phyloP scores from a whole-genome alignment of 192 early-diverging fungal genomes.

The Coemansia sp. region DNA sequence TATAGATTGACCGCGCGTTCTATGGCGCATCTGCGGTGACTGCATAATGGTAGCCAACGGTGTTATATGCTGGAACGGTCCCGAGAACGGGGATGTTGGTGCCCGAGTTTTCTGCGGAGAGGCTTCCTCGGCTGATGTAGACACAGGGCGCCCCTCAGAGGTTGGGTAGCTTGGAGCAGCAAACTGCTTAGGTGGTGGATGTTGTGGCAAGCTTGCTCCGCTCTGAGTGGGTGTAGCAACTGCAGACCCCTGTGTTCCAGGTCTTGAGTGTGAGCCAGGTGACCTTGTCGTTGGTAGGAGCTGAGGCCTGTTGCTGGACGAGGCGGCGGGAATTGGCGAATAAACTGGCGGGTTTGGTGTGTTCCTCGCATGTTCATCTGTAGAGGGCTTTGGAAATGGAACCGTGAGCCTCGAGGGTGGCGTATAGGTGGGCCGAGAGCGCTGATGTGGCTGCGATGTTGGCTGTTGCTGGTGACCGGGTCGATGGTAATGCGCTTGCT shows the following conservation, averaged over 20 bases:
- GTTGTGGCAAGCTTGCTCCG: not conserved
- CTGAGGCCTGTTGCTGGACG: not conserved
- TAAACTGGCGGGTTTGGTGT: not conserved
- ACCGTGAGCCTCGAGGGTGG: conserved; percentile 2
- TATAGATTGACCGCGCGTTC: conserved; percentile 42
- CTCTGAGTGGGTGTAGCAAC: not conserved
- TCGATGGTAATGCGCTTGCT: not conserved
- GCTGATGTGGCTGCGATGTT: conserved; percentile 8
- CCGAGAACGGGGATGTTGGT: conserved; percentile 14
- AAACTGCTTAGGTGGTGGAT: not conserved
- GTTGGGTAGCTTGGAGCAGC: not conserved
- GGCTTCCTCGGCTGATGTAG: conserved; percentile 32
- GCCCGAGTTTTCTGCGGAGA: conserved; percentile 19
- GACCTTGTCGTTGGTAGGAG: conserved; percentile 4
- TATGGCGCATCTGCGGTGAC: conserved; percentile 15
- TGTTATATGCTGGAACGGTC: conserved; percentile 20
- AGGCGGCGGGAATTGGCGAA: not conserved
- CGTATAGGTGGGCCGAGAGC: not conserved
- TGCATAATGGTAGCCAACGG: conserved; percentile 11
- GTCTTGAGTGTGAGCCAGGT: not conserved
- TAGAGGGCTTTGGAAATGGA: conserved; percentile 23
- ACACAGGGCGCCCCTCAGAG: not conserved
- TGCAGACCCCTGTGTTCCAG: not conserved
- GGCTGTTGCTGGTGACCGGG: conserved; percentile 8
- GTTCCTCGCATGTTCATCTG: not conserved